Base-by-base conservation (phyloP, 2,329 filamentous ascomycete genomes). In the Apiospora koreana region DNA sequence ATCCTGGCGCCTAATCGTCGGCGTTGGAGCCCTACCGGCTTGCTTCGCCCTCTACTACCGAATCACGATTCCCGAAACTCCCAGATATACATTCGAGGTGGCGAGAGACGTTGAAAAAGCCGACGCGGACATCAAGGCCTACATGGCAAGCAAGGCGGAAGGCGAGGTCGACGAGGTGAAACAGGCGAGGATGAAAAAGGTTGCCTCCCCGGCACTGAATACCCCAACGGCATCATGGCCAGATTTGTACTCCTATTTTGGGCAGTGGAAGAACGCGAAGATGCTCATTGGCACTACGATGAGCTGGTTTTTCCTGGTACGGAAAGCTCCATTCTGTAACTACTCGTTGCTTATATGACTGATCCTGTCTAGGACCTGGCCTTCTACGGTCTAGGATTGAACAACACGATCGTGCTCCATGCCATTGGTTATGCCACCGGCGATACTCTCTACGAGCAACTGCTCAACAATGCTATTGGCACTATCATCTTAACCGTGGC, bases 21-120 rank as follows among this genome's bases (percentile, higher is more conserved):
- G 93, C 18, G 90, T 95, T 72, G 93, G 93, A 46, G 93, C 92
- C 16, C 83, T 96, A 12, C 93, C 93, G 0, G 93, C 92, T 3
- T 92, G 89, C 75, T 87, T 94, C 70, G 93, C 93, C 16, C 85
- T 96, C n/a, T 95, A 95, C 81, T 96, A 93, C 82, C 92, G 93
- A 72, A 87, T 96, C 68, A 95, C 93, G 28, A 95, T 96, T 71
- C 93, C 93, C 10, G 94, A 96, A 82, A 95, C 93, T 3, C 93
- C 93, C 46, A 89, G 93, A 46, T 95, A 95, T 80, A 95, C 93
- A 1, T 94, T 95, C 75, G 93, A 96, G 79, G 89, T 96, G 1
- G 87, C 89, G 38, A 91, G 90, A 71, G 93, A 96, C 76, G 86
- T 93, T 41, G 88, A 93, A 79, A 93, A 94, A 81, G 93, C 89